These are phyloP conservation scores for Acanthamoeba healyi DNA, from an alignment of 208 protist genomes.

Conservation along the genomic window DNA sequence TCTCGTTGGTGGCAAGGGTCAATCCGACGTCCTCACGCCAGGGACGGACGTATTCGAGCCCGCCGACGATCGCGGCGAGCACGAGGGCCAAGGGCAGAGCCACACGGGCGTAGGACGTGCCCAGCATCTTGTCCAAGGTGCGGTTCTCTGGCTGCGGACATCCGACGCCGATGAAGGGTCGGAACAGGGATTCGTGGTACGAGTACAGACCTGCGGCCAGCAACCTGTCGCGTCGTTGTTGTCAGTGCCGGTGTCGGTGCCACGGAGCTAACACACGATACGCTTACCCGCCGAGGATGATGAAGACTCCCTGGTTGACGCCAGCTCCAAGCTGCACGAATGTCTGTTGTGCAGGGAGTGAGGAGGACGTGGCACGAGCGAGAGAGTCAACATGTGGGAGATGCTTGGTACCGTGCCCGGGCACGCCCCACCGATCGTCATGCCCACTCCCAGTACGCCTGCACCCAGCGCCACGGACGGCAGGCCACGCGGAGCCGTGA, in stretches of 20 bases:
- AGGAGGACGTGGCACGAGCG: neutral
- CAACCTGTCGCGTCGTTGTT: too few species aligned
- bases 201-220: conserved; percentile 37
- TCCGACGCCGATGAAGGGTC: neutral
- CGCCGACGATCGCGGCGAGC: neutral
- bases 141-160: neutral
- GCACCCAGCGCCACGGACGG: conserved; percentile 29
- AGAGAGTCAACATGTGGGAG: neutral
- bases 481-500: conserved; percentile 3
- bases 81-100: neutral
- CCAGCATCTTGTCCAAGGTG: neutral
- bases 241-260: too few species aligned
- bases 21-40: neutral
- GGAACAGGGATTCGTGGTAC: conserved; percentile 43
- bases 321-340: neutral
- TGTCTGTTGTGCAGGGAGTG: neutral
- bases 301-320: conserved; percentile 7
- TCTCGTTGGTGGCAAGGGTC: neutral
- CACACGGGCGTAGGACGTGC: conserved; percentile 14
- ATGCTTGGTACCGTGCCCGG: neutral
- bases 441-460: conserved; percentile 30
- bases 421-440: conserved; percentile 36
- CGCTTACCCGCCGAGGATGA: conserved; percentile 31
- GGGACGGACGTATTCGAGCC: neutral
- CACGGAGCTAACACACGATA: too few species aligned